These are phyloP conservation scores for Rugosomyces carneus DNA, from an alignment of 1,284 basidiomycete genomes.

Conservation along the genomic window DNA sequence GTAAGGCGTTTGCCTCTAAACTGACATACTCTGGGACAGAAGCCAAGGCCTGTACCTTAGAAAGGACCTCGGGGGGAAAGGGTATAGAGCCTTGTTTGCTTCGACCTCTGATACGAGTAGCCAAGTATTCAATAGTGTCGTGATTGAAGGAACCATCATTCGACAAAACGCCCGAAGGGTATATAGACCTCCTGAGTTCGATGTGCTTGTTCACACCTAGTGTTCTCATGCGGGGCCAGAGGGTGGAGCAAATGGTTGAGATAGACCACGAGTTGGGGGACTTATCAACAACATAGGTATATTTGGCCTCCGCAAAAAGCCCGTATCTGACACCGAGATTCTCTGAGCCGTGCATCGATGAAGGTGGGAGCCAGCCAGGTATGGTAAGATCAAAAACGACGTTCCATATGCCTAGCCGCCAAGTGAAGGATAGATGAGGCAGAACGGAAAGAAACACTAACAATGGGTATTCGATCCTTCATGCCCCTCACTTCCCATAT, in stretches of 20 bases:
- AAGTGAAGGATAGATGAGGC: constrained; percentile 2
- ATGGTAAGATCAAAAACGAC: constrained; percentile 65
- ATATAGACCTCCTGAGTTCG: constrained; percentile 39
- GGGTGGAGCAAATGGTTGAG: constrained; percentile 42
- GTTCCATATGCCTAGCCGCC: constrained; percentile 48
- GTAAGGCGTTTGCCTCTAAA: constrained; percentile 38
- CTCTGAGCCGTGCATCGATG: constrained; percentile 43
- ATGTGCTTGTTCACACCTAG: constrained; percentile 34
- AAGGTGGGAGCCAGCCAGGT: constrained; percentile 73
- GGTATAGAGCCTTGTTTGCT: constrained; percentile 8
- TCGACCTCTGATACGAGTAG: constrained; percentile 26
- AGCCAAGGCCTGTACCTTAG: constrained; percentile 55
- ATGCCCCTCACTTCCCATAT: constrained; percentile 56
- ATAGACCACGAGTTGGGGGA: constrained; percentile 34
- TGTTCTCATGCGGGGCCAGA: constrained; percentile 34
- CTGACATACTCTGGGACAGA: constrained; percentile 52
- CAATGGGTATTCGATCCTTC: constrained; percentile 47
- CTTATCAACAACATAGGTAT: constrained; percentile 38
- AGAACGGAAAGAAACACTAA: constrained; percentile 19
- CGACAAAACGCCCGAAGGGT: constrained; percentile 24
- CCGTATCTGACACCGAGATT: constrained; percentile 55
- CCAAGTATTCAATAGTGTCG: constrained; percentile 34
- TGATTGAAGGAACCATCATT: constrained; percentile 20
- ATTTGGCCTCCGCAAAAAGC: constrained; percentile 63
- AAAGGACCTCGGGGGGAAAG: constrained; percentile 49